Base-by-base conservation (phyloP, 192 early-diverging fungal species). In the Umbelopsis sp. region DNA sequence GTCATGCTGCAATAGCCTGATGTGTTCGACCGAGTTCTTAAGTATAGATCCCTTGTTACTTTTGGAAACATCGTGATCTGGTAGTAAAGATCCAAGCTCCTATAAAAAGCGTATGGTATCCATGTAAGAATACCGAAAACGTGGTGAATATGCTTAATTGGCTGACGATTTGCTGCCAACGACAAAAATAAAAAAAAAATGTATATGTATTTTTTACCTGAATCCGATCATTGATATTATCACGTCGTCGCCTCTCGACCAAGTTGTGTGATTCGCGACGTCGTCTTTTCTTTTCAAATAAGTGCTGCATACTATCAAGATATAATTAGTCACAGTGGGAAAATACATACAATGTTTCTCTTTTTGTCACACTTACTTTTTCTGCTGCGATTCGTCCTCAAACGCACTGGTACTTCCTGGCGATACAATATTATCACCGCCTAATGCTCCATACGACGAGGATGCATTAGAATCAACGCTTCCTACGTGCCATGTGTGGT, bases 181-280 rank as follows among this genome's bases (percentile, higher is more conserved):
- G 38, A 24, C 29, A 31, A 45, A 52, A 69, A 32, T 66, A 74
- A 50, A 31, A 59, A 32, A 36, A 17, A 62, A 62, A 6, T 20
- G 36, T 32, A 53, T 26, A 0, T 32, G 31, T 22, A 3, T 0
- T 2, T n/a, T 14, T 34, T 62, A 62, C 83, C 52, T 88, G 92
- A 72, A 99, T 99, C 75, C 95, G 95, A 81, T 96, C 97, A 78
- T 99, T 99, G 83, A 99, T 99, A 81, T 96, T 95, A 77, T 99
- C 96, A 45, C 96, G 89, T 31, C 97, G 85, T 53, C 97, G 91
- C 49, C 97, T 85, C 79, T 99, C 97, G 29, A 99, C 97, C 75
- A 95, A 93, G 74, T 98, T 98, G 84, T 98, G 97, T 45, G 94
- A 95, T 83, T 98, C 97, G 8, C 97, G 87, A 67, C 97, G 91